Percentiles rank a stretch among this genome's conserved stretches.
Conservation (phyloP, 306 rosid genomes). For the Vigna nakashimae region DNA sequence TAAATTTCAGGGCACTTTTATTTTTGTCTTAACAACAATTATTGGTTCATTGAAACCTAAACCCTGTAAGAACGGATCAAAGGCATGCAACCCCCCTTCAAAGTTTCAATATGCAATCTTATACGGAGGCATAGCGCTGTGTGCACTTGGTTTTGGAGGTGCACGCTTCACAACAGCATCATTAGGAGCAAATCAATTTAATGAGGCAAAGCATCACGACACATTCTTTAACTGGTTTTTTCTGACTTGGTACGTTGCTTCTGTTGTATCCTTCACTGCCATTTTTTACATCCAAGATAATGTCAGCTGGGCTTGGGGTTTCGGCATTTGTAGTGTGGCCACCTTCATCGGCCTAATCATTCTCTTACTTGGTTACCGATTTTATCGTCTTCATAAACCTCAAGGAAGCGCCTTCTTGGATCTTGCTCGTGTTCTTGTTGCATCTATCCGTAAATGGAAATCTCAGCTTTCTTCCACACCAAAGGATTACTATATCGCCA, state of each 20-base stretch:
- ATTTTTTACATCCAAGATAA: constrained; percentile 52
- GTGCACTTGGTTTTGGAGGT: constrained; percentile 54
- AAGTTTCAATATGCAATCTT: constrained; percentile 39
- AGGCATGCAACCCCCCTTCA: constrained; percentile 47
- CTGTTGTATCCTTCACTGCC: constrained; percentile 34
- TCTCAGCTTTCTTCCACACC: constrained; percentile 27
- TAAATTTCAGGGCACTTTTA: constrained; percentile 46
- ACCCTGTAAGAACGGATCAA: constrained; percentile 37
- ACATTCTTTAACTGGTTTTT: constrained; percentile 63
- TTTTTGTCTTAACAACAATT: constrained; percentile 47
- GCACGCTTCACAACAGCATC: constrained; percentile 55
- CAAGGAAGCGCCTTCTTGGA: constrained; percentile 48
- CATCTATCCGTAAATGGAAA: constrained; percentile 52
- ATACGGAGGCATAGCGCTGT: constrained; percentile 39
- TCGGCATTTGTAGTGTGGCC: constrained; percentile 42
- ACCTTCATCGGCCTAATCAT: constrained; percentile 29
- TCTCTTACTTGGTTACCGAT: constrained; percentile 45
- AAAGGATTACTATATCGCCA: constrained; percentile 39
- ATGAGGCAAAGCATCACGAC: constrained; percentile 40
- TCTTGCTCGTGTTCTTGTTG: constrained; percentile 51
- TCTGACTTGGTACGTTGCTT: constrained; percentile 20
- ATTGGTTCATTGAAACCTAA: constrained; percentile 47
- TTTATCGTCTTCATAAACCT: constrained; percentile 43
- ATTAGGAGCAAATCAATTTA: constrained; percentile 57
- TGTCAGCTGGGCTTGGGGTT: constrained; percentile 53